These are phyloP conservation scores for Paramecium tetraurelia DNA, from an alignment of 73 alveolate genomes.

Conservation along the genomic window DNA sequence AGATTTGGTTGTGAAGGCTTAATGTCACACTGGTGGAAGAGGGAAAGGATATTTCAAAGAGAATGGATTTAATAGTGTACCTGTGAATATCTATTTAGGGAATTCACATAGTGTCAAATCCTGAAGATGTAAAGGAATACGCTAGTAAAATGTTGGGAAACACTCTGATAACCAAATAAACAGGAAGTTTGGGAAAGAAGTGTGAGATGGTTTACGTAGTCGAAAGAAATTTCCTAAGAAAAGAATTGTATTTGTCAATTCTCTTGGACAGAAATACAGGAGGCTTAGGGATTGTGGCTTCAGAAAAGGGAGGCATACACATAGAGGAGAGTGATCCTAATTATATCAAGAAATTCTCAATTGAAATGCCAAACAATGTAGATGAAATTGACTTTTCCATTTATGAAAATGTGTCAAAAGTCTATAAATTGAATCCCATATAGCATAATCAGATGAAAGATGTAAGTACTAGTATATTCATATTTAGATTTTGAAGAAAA, in stretches of 20 bases:
- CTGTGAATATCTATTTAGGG: slow-evolving; percentile 47
- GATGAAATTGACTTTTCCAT: slow-evolving; percentile 7
- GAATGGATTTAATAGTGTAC: slow-evolving; percentile 70
- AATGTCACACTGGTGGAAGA: slow-evolving; percentile 82
- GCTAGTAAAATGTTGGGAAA: slow-evolving; percentile 78
- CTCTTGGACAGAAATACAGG: slow-evolving; percentile 69
- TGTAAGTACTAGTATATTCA: not conserved
- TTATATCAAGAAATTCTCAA: slow-evolving; percentile 65
- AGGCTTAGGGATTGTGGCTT: slow-evolving; percentile 71
- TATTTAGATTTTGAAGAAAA: slow-evolving; percentile 41
- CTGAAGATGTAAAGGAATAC: slow-evolving; percentile 68
- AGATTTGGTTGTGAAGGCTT: slow-evolving; percentile 67
- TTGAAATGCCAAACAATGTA: slow-evolving; percentile 6
- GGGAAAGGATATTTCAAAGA: slow-evolving; percentile 76
- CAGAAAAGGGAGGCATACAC: slow-evolving; percentile 82
- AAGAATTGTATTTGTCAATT: slow-evolving; percentile 64
- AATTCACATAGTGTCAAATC: slow-evolving; percentile 63
- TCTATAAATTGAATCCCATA: not conserved
- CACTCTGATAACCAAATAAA: slow-evolving; percentile 80
- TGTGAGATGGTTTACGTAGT: slow-evolving; percentile 71
- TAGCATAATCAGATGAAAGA: not conserved
- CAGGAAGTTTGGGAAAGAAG: slow-evolving; percentile 85
- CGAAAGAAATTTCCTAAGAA: slow-evolving; percentile 62
- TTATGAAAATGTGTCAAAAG: not conserved
- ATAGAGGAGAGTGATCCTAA: slow-evolving; percentile 78